These are phyloP conservation scores for Suillus subaureus DNA, from an alignment of 768 basidiomycete genomes.

Conservation along the genomic window DNA sequence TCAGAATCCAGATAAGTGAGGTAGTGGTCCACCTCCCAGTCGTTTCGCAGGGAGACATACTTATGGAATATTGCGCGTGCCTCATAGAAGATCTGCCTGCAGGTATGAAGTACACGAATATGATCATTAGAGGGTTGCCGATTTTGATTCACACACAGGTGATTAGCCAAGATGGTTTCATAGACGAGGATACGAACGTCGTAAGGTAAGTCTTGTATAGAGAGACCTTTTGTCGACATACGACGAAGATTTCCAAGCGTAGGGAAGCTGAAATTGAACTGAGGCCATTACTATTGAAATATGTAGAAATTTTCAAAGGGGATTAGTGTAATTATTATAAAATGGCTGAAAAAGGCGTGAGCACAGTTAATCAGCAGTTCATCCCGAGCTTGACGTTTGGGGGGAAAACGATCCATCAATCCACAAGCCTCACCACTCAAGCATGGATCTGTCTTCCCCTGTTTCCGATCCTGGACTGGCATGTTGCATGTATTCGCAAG, in stretches of 20 bases:
- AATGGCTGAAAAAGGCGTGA: slow-evolving; percentile 4
- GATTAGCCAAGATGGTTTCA: slow-evolving; percentile 28
- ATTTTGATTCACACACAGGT: slow-evolving; percentile 20
- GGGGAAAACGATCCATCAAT: slow-evolving; percentile 7
- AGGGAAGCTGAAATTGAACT: neutral
- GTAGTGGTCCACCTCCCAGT: slow-evolving; percentile 35
- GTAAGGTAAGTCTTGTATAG: slow-evolving; percentile 32
- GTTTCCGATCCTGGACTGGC: slow-evolving; percentile 6
- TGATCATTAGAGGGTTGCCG: slow-evolving; percentile 40
- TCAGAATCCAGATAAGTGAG: slow-evolving; percentile 24
- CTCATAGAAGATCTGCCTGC: slow-evolving; percentile 34
- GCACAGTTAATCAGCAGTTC: slow-evolving; percentile 2
- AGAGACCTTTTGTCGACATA: neutral
- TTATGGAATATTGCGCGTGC: slow-evolving; percentile 29
- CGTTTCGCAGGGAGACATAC: slow-evolving; percentile 42
- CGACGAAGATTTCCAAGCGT: neutral
- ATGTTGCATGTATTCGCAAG: slow-evolving; percentile 6
- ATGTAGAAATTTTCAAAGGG: neutral
- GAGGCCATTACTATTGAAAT: neutral
- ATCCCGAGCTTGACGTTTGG: slow-evolving; percentile 9
- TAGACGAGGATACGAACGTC: slow-evolving; percentile 41
- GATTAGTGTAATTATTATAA: neutral
- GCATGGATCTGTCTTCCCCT: slow-evolving; percentile 24
- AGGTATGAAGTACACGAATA: slow-evolving; percentile 34
- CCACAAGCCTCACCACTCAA: slow-evolving; percentile 26